Conservation (phyloP, 2,329 filamentous ascomycete genomes). For the Botryotinia narcissicola region DNA sequence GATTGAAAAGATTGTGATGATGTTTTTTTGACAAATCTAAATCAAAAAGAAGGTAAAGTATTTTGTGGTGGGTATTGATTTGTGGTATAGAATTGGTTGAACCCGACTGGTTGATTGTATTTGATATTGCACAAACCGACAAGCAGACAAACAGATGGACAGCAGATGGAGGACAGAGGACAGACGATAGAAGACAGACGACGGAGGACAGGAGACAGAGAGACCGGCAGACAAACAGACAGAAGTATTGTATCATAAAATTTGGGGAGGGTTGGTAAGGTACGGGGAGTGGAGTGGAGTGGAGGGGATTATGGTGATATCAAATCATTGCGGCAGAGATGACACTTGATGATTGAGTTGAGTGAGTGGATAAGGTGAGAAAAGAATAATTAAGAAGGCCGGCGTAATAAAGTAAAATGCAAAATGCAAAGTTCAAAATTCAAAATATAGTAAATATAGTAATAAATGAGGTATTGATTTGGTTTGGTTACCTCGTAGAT, state of each 20-base stretch:
- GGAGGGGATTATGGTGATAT: not conserved
- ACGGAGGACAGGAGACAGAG: not conserved
- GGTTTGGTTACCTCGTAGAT: not conserved
- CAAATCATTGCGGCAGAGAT: not conserved
- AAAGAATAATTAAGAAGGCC: conserved; percentile 4
- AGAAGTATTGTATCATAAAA: not conserved
- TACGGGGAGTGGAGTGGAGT: not conserved
- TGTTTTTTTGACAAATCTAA: not conserved
- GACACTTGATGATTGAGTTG: not conserved
- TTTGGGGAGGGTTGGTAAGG: not conserved
- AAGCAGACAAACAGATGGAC: not conserved
- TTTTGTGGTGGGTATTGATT: not conserved
- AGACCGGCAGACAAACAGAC: not conserved
- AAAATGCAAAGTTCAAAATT: not conserved
- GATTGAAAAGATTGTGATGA: not conserved
- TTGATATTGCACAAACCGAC: not conserved
- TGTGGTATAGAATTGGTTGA: not conserved
- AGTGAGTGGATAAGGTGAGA: not conserved
- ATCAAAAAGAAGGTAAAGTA: not conserved
- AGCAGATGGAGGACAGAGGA: not conserved
- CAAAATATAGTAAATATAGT: not conserved
- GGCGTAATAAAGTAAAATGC: not conserved
- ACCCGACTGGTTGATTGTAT: conserved; percentile 3
- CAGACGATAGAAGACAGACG: no score
- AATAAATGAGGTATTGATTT: not conserved